Evolutionary conservation across 2,329 filamentous ascomycete genomes (phyloP).

Genomic region (Cladosporium velox): DNA sequence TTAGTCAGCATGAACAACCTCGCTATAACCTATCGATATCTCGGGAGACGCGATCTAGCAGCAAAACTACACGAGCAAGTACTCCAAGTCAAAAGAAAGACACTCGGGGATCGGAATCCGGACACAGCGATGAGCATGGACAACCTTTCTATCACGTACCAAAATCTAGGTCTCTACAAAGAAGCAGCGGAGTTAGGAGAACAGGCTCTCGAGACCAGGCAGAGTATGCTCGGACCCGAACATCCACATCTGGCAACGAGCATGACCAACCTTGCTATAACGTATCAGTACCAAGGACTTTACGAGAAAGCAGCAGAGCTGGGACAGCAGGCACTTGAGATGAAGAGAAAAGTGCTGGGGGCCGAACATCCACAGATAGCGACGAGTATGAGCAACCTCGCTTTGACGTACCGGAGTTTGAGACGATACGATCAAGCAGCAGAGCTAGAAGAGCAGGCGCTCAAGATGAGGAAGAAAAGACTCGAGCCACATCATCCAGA

Average conservation of each 20-base stretch:
- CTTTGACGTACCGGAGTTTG: conserved; percentile 15
- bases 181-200: conserved; percentile 19
- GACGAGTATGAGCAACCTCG: conserved; percentile 21
- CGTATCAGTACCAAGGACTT: conserved; percentile 14
- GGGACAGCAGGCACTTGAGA: conserved; percentile 9
- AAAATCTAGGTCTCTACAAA: conserved; percentile 17
- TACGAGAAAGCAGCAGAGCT: conserved; percentile 21
- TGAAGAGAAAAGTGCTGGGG: neutral
- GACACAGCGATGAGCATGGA: conserved; percentile 18
- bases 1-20: conserved; percentile 21
- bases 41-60: conserved; percentile 14
- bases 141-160: conserved; percentile 21
- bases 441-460: neutral
- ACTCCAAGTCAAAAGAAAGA: conserved; percentile 14
- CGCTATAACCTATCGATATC: neutral
- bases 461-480: conserved; percentile 11
- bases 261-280: conserved; percentile 18
- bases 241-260: neutral
- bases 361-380: neutral
- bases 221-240: neutral
- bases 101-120: conserved; percentile 20
- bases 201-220: neutral
- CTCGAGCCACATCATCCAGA: conserved; percentile 22
- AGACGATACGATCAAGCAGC: conserved; percentile 19
- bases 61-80: conserved; percentile 21